Base-by-base conservation (phyloP, 768 basidiomycete species). In the Boletus sensibilis region DNA sequence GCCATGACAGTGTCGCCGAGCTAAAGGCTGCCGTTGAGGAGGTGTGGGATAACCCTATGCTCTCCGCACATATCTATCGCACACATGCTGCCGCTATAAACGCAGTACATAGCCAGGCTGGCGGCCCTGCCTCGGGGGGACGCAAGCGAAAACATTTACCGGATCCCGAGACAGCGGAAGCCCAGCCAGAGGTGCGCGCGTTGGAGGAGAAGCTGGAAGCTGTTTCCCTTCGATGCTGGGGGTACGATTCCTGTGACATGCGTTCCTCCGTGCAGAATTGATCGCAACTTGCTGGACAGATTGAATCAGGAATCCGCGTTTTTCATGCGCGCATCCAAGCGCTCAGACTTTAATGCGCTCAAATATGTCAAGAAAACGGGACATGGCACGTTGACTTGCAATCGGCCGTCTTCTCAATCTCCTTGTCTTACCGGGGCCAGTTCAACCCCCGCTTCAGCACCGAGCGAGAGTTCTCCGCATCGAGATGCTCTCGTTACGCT, bases 341-440 rank as follows among this genome's bases (percentile, higher is more conserved):
- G 82, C 62, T 77, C 86, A 1, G 90, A 92, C 64, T 78, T 81
- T 49, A 92, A 91, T 64, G 77, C 79, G 8, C 70, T 87, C 4
- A 69, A 68, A 3, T 27, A 56, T 1, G 50, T 64, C 45, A 72
- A 72, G 49, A 60, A 54, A 45, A 65, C 59, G 2, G 70, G 69
- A 69, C 53, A 63, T 73, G 60, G 84, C 35, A 31, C 81, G 64
- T 53, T 52, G 55, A 39, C 20, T 16, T 13, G 29, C 35, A 25
- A 20, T 29, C 48, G 13, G 38, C 5, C 21, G 11, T 11, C 42
- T 27, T 39, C 44, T 18, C 55, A 5, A 21, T 37, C 29, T 14
- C 9, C 23, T 29, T 21, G 14, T 37, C 41, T 2, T 5, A n/a
- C 43, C 2, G 44, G 39, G 18, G 25, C 25, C 18, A 29, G 33